phyloP scores from a whole-genome alignment of 768 basidiomycete species.

The Mycena indigotica region DNA sequence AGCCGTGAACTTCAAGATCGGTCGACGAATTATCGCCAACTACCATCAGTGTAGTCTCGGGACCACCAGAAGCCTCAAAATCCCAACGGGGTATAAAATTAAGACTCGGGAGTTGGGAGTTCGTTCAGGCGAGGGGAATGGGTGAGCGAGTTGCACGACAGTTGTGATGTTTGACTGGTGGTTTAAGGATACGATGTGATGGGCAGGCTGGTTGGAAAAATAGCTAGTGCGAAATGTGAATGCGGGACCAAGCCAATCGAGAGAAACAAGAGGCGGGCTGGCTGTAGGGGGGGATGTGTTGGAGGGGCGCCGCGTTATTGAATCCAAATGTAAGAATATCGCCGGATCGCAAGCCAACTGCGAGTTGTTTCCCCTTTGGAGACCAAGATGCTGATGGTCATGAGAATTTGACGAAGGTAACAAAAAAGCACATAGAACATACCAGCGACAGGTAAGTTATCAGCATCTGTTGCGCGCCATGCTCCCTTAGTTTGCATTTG shows the following conservation, averaged over 20 bases:
- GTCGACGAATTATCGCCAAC: slow-evolving; percentile 40
- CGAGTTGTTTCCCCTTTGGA: slow-evolving; percentile 83
- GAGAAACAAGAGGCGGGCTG: slow-evolving; percentile 49
- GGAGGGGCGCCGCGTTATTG: slow-evolving; percentile 53
- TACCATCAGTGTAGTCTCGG: slow-evolving; percentile 42
- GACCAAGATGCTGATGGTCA: slow-evolving; percentile 79
- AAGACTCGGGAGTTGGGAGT: slow-evolving; percentile 40
- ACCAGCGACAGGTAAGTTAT: slow-evolving; percentile 63
- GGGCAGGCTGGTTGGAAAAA: slow-evolving; percentile 44
- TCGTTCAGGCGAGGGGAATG: slow-evolving; percentile 45
- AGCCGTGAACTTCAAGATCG: slow-evolving; percentile 47
- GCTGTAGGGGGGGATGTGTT: slow-evolving; percentile 65
- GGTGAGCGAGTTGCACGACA: slow-evolving; percentile 43
- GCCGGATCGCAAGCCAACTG: slow-evolving; percentile 70
- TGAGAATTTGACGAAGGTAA: slow-evolving; percentile 9
- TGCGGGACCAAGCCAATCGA: slow-evolving; percentile 69
- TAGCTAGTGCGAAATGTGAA: slow-evolving; percentile 72
- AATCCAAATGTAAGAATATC: slow-evolving; percentile 71
- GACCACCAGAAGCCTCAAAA: slow-evolving; percentile 37
- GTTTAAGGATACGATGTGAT: slow-evolving; percentile 50
- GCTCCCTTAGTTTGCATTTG: slow-evolving; percentile 60
- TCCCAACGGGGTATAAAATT: slow-evolving; percentile 51
- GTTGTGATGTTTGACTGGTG: slow-evolving; percentile 41
- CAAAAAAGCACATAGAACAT: slow-evolving; percentile 27
- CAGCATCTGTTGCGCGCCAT: slow-evolving; percentile 47